phyloP scores from a whole-genome alignment of 2,329 filamentous ascomycete species.

The Fusarium dlaminii region DNA sequence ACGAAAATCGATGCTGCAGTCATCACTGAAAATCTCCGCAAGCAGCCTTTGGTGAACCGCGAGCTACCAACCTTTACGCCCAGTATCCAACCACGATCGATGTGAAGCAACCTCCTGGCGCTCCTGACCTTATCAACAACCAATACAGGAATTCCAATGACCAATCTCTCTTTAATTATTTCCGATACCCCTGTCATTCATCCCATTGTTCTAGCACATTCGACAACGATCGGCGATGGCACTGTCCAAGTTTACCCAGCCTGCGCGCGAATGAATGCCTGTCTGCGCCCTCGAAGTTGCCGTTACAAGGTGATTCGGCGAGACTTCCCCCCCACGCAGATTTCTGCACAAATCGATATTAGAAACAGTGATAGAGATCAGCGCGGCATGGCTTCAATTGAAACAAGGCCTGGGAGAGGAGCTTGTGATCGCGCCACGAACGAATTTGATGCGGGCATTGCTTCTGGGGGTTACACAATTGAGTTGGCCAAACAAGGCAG shows the following conservation, averaged over 20 bases:
- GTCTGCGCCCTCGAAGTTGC: neutral
- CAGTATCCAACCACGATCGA: neutral
- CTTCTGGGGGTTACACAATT: slow-evolving; percentile 9
- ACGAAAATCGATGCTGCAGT: neutral
- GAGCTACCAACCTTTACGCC: neutral
- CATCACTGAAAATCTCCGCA: neutral
- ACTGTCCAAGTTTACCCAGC: neutral
- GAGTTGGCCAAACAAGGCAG: neutral
- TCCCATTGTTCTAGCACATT: neutral
- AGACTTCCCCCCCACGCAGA: neutral
- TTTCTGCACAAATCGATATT: neutral
- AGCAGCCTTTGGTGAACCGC: neutral
- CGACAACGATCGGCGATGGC: neutral
- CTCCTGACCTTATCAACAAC: neutral
- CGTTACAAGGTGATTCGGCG: neutral
- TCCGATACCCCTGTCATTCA: neutral
- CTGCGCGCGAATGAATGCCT: neutral
- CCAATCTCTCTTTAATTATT: neutral
- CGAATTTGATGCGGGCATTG: neutral
- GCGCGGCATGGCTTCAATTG: neutral
- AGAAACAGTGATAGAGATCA: neutral
- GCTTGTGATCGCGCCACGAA: slow-evolving; percentile 1
- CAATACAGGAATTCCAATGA: neutral
- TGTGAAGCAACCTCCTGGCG: neutral
- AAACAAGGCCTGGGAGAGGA: neutral